A percentile compares a stretch with the other conserved stretches of the same genome.
Evolutionary conservation across 495 filamentous ascomycete species (phyloP).

Genomic region (Penicillium taxi): DNA sequence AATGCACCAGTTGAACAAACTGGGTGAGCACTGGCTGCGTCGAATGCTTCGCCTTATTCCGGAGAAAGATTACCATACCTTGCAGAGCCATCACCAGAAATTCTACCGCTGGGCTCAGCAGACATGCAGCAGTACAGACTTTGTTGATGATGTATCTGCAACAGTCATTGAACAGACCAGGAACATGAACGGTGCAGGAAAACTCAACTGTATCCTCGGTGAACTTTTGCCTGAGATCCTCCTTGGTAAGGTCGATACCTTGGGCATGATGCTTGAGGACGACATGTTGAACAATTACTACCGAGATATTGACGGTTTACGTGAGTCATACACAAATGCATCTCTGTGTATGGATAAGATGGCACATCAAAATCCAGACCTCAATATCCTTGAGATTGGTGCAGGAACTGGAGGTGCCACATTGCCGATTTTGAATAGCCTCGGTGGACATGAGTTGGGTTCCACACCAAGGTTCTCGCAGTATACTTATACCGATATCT

Average conservation of each 20-base stretch:
- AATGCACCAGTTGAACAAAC: constrained; percentile 32
- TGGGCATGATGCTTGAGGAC: constrained; percentile 34
- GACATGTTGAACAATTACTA: constrained; percentile 27
- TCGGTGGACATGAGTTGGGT: constrained; percentile 15
- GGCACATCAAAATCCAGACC: constrained; percentile 32
- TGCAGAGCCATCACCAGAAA: constrained; percentile 15
- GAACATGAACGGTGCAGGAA: constrained; percentile 11
- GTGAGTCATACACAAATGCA: constrained; percentile 20
- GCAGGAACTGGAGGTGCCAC: constrained; percentile 28
- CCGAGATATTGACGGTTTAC: constrained; percentile 18
- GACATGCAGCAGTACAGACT: constrained; percentile 5
- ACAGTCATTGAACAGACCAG: constrained; percentile 10
- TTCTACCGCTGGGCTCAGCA: constrained; percentile 25
- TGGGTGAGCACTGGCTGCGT: constrained; percentile 28
- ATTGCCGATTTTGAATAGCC: constrained; percentile 18
- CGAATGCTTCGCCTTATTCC: constrained; percentile 23
- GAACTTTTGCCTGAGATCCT: constrained; percentile 30
- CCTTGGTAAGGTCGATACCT: constrained; percentile 30
- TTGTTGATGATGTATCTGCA: not conserved
- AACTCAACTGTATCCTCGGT: constrained; percentile 17
- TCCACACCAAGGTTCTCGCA: constrained; percentile 18
- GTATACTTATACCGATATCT: constrained; percentile 36
- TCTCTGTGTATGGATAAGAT: constrained; percentile 19
- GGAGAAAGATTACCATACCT: constrained; percentile 21
- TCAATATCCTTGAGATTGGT: constrained; percentile 46